Evolutionary conservation across 2,329 filamentous ascomycete species (phyloP).

Genomic region (Talaromyces sp.): DNA sequence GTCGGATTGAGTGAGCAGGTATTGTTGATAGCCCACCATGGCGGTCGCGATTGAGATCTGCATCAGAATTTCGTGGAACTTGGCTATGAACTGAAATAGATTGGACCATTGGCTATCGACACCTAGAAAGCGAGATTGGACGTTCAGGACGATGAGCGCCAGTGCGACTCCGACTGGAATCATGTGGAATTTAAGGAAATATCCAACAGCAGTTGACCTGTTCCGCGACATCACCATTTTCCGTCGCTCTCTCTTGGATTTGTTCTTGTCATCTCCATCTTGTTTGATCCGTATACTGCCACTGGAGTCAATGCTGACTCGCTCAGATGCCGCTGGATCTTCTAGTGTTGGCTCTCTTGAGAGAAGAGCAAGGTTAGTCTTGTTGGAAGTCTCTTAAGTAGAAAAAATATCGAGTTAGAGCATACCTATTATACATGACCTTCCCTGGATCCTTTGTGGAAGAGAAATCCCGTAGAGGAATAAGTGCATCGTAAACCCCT

Average conservation of each 20-base stretch:
- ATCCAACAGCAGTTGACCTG: not conserved
- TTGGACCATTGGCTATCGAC: not conserved
- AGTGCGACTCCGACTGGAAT: not conserved
- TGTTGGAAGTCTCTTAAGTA: not conserved
- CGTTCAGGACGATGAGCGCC: not conserved
- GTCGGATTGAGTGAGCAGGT: not conserved
- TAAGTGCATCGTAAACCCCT: not conserved
- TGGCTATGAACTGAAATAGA: not conserved
- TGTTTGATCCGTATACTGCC: constrained; percentile 1
- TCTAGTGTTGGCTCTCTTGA: not conserved
- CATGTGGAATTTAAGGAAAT: not conserved
- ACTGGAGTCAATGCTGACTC: not conserved
- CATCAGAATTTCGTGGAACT: constrained; percentile 2
- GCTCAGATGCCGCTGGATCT: not conserved
- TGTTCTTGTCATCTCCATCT: not conserved
- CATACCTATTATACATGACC: not conserved
- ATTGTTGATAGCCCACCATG: constrained; percentile 4
- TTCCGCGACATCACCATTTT: not conserved
- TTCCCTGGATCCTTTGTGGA: not conserved
- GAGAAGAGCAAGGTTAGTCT: not conserved
- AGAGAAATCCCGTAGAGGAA: not conserved
- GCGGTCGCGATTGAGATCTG: not conserved
- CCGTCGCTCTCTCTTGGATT: not conserved
- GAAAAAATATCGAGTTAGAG: not conserved
- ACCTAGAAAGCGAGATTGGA: not conserved